phyloP scores from a whole-genome alignment of 2,329 filamentous ascomycete species.

The Pseudocercospora fijiensis region DNA sequence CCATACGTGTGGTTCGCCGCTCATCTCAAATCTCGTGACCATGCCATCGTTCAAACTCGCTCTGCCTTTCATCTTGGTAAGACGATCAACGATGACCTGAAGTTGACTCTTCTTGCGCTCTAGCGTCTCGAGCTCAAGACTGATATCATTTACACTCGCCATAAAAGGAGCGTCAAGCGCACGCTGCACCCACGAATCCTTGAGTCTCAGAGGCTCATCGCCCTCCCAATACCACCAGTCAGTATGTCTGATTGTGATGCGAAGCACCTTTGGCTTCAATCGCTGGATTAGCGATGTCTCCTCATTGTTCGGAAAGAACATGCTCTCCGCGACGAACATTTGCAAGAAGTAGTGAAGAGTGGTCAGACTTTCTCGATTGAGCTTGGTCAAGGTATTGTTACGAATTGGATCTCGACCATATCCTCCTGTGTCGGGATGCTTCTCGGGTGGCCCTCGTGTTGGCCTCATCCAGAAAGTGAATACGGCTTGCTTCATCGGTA shows the following conservation, averaged over 20 bases:
- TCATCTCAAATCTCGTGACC: slow-evolving; percentile 20
- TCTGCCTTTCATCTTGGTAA: slow-evolving; percentile 26
- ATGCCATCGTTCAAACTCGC: background rate
- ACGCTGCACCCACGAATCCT: slow-evolving; percentile 29
- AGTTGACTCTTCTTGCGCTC: slow-evolving; percentile 49
- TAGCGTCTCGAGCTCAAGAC: slow-evolving; percentile 48
- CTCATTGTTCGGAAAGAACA: slow-evolving; percentile 7
- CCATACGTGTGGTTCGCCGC: slow-evolving; percentile 30
- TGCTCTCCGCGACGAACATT: slow-evolving; percentile 33
- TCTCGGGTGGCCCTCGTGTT: slow-evolving; percentile 14
- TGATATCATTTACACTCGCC: slow-evolving; percentile 24
- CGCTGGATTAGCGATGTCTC: background rate
- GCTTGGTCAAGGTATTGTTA: slow-evolving; percentile 13
- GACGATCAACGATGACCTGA: slow-evolving; percentile 43
- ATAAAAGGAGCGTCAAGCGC: slow-evolving; percentile 34
- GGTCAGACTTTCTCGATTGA: slow-evolving; percentile 21
- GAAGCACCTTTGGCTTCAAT: slow-evolving; percentile 22
- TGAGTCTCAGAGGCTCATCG: slow-evolving; percentile 31
- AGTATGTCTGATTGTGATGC: slow-evolving; percentile 38
- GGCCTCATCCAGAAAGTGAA: slow-evolving; percentile 35
- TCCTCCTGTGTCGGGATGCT: background rate
- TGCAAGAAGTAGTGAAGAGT: slow-evolving; percentile 29
- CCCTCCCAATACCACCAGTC: slow-evolving; percentile 43
- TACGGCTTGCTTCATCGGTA: slow-evolving; percentile 36
- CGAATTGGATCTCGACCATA: background rate